These are phyloP conservation scores for Lunularia cruciata DNA, from an alignment of 225 moss, liverwort and hornwort species.

Conservation along the genomic window DNA sequence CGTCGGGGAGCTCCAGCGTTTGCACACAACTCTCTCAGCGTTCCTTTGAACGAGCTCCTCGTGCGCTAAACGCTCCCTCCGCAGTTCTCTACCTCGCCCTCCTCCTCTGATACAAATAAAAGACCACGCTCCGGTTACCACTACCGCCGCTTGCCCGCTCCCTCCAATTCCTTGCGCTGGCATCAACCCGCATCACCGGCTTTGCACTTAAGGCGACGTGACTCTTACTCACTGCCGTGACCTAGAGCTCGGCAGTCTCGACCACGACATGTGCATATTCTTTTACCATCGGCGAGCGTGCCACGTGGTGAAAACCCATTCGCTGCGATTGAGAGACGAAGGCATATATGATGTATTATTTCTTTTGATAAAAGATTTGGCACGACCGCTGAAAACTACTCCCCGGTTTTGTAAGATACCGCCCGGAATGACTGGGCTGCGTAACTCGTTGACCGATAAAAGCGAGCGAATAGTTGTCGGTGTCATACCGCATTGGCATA, in stretches of 20 bases:
- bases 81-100: too few relatives aligned
- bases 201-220: background rate
- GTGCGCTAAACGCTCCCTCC: background rate
- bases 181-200: background rate
- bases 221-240: background rate
- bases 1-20: constrained; percentile 7
- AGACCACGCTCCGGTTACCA: too few relatives aligned
- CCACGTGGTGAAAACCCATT: background rate
- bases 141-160: too few relatives aligned
- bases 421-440: background rate
- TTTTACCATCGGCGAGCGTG: background rate
- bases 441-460: background rate
- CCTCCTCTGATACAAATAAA: too few relatives aligned
- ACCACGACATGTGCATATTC: background rate
- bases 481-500: background rate
- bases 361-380: too few relatives aligned
- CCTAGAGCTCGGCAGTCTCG: background rate
- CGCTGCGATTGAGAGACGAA: background rate
- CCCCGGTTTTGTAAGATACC: background rate
- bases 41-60: constrained; percentile 15
- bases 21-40: background rate
- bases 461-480: background rate
- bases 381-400: background rate
- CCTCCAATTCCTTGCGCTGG: background rate
- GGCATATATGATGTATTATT: background rate